Conservation (phyloP, 73 alveolate species). For the Tetrahymena thermophila region DNA sequence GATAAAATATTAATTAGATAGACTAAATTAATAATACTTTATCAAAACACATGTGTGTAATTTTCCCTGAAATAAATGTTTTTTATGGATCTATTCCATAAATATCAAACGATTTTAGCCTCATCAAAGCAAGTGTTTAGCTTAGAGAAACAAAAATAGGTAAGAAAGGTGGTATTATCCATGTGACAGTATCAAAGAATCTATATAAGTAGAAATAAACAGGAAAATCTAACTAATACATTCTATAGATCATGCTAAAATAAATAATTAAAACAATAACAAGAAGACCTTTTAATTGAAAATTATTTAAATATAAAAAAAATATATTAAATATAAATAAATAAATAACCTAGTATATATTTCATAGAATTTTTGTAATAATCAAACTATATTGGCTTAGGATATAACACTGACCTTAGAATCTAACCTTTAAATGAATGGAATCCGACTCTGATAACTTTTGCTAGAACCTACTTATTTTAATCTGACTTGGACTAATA, state of each 20-base stretch:
- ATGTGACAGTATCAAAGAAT: slow-evolving; percentile 14
- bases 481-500: background rate
- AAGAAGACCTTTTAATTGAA: background rate
- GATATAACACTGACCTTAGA: slow-evolving; percentile 34
- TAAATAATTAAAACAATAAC: background rate
- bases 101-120: background rate
- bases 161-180: slow-evolving; percentile 42
- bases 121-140: slow-evolving; percentile 14
- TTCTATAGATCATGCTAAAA: background rate
- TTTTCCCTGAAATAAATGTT: slow-evolving; percentile 25
- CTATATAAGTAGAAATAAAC: slow-evolving; percentile 2
- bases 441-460: slow-evolving; percentile 33
- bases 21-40: background rate
- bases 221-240: background rate
- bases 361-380: slow-evolving; percentile 20
- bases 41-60: slow-evolving; percentile 32
- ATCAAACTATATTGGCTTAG: slow-evolving; percentile 1
- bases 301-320: background rate
- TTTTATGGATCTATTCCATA: slow-evolving; percentile 34
- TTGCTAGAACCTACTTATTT: background rate
- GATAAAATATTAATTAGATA: background rate
- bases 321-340: background rate
- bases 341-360: background rate
- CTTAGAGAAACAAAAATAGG: slow-evolving; percentile 29
- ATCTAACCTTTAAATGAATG: slow-evolving; percentile 24